These are phyloP conservation scores for Pestalotiopsis sp. DNA, from an alignment of 2,329 filamentous ascomycete genomes.

Conservation along the genomic window DNA sequence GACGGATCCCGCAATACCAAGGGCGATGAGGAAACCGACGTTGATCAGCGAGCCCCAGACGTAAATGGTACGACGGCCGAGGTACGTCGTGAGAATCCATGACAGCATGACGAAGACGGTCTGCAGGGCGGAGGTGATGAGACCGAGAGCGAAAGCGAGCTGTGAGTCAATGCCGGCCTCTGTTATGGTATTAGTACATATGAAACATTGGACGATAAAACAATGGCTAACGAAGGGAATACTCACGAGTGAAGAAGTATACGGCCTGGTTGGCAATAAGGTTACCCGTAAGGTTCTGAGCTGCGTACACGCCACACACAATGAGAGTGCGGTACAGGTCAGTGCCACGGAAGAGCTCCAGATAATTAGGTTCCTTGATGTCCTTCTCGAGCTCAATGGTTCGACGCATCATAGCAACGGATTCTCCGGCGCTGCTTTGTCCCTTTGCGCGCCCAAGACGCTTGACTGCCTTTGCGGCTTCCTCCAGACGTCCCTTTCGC, in stretches of 20 bases:
- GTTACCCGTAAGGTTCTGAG: slow-evolving; percentile 66
- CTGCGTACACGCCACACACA: slow-evolving; percentile 63
- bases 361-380: slow-evolving; percentile 49
- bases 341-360: slow-evolving; percentile 52
- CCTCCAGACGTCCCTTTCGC: slow-evolving; percentile 13
- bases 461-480: slow-evolving; percentile 41
- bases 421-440: slow-evolving; percentile 40
- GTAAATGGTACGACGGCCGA: slow-evolving; percentile 57
- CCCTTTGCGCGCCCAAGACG: slow-evolving; percentile 49
- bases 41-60: slow-evolving; percentile 49
- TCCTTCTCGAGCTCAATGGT: slow-evolving; percentile 58
- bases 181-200: slow-evolving; percentile 38
- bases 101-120: slow-evolving; percentile 65
- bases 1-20: slow-evolving; percentile 63
- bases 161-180: slow-evolving; percentile 57
- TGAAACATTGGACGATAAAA: slow-evolving; percentile 42
- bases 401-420: slow-evolving; percentile 63
- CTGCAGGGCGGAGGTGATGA: slow-evolving; percentile 57
- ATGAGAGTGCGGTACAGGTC: slow-evolving; percentile 59
- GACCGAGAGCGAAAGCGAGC: slow-evolving; percentile 43
- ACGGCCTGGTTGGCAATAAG: slow-evolving; percentile 68
- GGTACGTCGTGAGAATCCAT: slow-evolving; percentile 51
- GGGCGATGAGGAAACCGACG: slow-evolving; percentile 46
- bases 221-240: slow-evolving; percentile 47
- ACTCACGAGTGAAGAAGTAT: slow-evolving; percentile 62